phyloP scores from a whole-genome alignment of 1,284 basidiomycete genomes.

The Ganoderma leucocontextum region DNA sequence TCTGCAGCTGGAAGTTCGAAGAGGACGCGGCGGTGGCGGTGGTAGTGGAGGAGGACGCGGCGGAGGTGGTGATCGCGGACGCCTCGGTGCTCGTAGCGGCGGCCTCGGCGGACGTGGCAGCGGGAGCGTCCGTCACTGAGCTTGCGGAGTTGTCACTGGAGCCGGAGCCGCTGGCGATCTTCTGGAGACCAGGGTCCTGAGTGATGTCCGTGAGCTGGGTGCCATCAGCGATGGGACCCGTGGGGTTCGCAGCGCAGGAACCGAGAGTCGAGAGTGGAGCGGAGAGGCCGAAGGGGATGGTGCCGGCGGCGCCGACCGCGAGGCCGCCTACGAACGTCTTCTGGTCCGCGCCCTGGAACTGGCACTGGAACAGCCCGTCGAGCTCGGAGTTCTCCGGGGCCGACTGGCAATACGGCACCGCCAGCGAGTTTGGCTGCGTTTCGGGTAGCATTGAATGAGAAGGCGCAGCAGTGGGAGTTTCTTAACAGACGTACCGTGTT shows the following conservation, averaged over 20 bases:
- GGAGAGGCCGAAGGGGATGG: conserved; percentile 48
- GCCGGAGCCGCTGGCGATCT: conserved; percentile 20
- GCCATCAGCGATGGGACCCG: conserved; percentile 56
- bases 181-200: conserved; percentile 49
- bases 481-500: conserved; percentile 45
- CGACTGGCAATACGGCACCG: conserved; percentile 50
- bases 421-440: conserved; percentile 44
- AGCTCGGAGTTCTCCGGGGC: conserved; percentile 51
- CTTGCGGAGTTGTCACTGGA: conserved; percentile 26
- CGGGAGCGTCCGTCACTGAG: conserved; percentile 20
- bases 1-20: conserved; percentile 47
- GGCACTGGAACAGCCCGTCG: conserved; percentile 53
- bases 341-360: conserved; percentile 47
- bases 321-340: conserved; percentile 44
- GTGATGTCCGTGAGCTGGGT: conserved; percentile 56
- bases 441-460: not conserved
- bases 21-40: conserved; percentile 34
- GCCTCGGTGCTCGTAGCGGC: conserved; percentile 23
- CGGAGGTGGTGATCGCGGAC: conserved; percentile 9
- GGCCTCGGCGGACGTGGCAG: conserved; percentile 2
- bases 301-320: conserved; percentile 43
- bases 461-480: not conserved
- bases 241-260: conserved; percentile 49
- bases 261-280: conserved; percentile 46
- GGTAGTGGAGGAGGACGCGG: conserved; percentile 35